Base-by-base conservation (phyloP, 768 basidiomycete species). In the Mycena kentingensis region DNA sequence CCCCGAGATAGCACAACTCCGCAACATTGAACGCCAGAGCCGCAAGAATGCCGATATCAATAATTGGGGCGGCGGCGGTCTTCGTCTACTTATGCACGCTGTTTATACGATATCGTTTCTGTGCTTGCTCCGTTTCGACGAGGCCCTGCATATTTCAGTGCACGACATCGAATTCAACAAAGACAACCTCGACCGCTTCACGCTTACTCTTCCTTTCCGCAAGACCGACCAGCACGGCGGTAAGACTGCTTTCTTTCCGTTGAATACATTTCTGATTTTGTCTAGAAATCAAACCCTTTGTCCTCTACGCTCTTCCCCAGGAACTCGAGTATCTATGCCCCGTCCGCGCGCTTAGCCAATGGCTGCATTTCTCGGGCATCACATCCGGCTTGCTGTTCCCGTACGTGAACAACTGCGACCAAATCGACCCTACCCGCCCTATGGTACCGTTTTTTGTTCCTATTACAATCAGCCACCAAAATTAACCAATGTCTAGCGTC, bases 31-130 rank as follows among this genome's bases (percentile, higher is more conserved):
- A 31, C 62, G 62, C 8, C 13, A 28, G 35, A 56, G 10, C 29
- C 21, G n/a, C n/a, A n/a, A 11, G 50, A 55, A 29, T 1, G 34
- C 46, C 25, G 52, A 55, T 19, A n/a, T n/a, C n/a, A n/a, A n/a
- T n/a, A n/a, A 62, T 5, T 73, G 70, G 70, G 68, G 66, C 32
- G 71, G 73, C 10, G 60, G 62, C 4, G 46, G 60, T 1, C 60
- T 57, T 5, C 56, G 66, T 1, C 49, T 47, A 13, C 62, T 70
- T n/a, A 56, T 72, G 0, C 64, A 66, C 10, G 65, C 68, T 0
- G 66, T 67, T 2, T 73, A 72, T 34, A 64, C 64, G 1, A 35
- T 73, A 11, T 60, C 71, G 3, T 74, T 72, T 44, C 16, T 67
- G 0, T 74, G 71, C 39, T 37, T 74, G 8, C 59, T 73, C 0